These are phyloP conservation scores for Musa beccarii DNA, from an alignment of 176 grass and related monocot genomes.

Conservation along the genomic window DNA sequence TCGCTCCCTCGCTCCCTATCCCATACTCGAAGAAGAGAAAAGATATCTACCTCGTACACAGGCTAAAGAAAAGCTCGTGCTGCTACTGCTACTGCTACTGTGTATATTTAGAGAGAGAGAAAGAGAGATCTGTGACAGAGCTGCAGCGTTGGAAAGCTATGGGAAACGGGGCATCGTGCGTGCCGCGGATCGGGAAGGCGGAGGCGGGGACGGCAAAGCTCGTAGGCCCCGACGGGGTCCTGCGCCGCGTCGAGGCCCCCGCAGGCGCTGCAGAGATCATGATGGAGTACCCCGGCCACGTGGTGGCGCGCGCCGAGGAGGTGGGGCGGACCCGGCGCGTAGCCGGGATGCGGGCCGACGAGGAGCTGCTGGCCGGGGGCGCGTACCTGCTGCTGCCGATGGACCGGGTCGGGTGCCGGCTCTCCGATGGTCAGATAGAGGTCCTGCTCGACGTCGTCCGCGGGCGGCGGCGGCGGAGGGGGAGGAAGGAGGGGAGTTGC, in stretches of 20 bases:
- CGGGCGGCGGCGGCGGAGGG: not conserved
- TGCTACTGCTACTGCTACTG: not conserved
- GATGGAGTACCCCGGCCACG: conserved; percentile 45
- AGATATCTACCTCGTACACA: no score
- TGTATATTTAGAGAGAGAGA: not conserved
- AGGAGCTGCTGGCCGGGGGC: conserved; percentile 39
- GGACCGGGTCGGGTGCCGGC: conserved; percentile 24
- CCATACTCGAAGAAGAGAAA: no score
- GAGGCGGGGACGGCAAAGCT: not conserved
- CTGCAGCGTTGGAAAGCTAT: not conserved
- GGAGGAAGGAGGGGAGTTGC: conserved; percentile 7
- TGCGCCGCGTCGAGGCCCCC: conserved; percentile 4
- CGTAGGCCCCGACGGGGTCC: conserved; percentile 24
- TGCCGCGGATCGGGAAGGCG: not conserved
- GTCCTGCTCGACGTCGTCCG: conserved; percentile 10
- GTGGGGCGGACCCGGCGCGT: conserved; percentile 12
- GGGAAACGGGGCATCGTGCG: conserved; percentile 12
- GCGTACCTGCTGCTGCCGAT: conserved; percentile 44
- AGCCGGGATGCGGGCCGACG: conserved; percentile 26
- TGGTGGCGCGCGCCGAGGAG: conserved; percentile 25
- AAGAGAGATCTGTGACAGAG: not conserved
- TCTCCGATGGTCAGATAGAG: conserved; percentile 24
- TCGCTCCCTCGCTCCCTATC: no score
- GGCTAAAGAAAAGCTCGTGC: no score
- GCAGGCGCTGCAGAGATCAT: conserved; percentile 36